Evolutionary conservation across 768 basidiomycete species (phyloP), one percentile per base, ranked within the genome.

Genomic region (Auriscalpium vulgare): DNA sequence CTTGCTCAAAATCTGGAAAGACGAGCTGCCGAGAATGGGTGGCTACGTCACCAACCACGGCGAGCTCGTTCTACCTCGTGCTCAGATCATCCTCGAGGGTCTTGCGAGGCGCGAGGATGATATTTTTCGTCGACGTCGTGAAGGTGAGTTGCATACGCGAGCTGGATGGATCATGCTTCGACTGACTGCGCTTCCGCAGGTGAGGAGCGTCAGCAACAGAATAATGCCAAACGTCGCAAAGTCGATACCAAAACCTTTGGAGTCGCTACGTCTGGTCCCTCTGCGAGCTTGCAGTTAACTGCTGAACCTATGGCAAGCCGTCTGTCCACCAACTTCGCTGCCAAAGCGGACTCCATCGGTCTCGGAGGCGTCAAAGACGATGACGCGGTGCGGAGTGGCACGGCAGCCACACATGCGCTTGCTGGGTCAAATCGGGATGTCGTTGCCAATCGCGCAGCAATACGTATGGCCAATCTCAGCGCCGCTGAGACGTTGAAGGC

Each of bases 1-100:
- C 56, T 75, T 99, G 59, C 74, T 99, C 68, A 87, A 81, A 71
- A 98, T 99, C 50, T 99, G 97, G 97, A 93, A 90, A 72, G 78
- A 78, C 72, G 92, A 94, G 69, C 75, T 99, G 40, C 85, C 91
- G 37, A 81, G 88, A 66, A 98, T 99, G 97, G 95, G 95, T 53
- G 97, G 97, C 47, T 99, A 98, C 73, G 65, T 98, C 66, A 95
- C 95, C 50, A 86, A 97, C 66, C 87, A 97, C 71, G 97, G 97
- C 56, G 79, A 82, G 65, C 79, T 98, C 69, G 87, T 92, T 68
- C 75, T 97, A 60, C 74, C 81, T 50, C 79, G 95, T 71, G 91
- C 87, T 49, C 88, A 97, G 75, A 85, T 97, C 66, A 97, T 99
- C 66, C 81, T 99, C 70, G 91, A 95, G 70, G 95, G 94, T 57